Conservation (phyloP, 164 flowering plant species). For the Vitis riparia region DNA sequence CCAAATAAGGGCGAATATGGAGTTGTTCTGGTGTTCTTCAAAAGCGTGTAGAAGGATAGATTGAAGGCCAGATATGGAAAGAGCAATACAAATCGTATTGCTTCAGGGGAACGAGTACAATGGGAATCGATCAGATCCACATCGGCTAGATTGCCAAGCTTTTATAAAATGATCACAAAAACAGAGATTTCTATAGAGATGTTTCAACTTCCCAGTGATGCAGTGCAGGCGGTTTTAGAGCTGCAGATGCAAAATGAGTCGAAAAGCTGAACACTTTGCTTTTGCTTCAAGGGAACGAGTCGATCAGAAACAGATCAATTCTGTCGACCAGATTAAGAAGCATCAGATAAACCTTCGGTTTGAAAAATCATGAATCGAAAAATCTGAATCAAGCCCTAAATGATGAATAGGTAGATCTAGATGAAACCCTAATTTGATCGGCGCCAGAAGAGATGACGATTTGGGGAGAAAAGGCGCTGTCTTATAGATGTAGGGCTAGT, state of each 20-base stretch:
- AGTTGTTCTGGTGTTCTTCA: slow-evolving; percentile 30
- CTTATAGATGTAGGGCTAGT: no score
- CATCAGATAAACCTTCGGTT: not conserved
- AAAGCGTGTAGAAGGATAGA: slow-evolving; percentile 4
- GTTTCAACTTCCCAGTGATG: not conserved
- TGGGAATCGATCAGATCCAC: slow-evolving; percentile 29
- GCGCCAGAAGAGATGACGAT: no score
- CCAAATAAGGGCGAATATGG: not conserved
- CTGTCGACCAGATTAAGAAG: slow-evolving; percentile 26
- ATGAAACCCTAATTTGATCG: no score
- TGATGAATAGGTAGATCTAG: no score
- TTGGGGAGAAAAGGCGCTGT: no score
- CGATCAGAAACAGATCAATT: slow-evolving; percentile 8
- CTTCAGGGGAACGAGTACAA: slow-evolving; percentile 49
- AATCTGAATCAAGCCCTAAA: no score
- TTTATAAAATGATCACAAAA: not conserved
- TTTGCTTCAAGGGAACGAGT: slow-evolving; percentile 25
- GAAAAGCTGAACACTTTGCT: not conserved
- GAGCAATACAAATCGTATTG: slow-evolving; percentile 28
- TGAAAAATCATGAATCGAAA: no score
- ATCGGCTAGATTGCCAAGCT: slow-evolving; percentile 37
- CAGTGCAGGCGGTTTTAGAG: not conserved
- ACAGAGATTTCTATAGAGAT: not conserved
- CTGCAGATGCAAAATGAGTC: not conserved
- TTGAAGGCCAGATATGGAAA: not conserved